Base-by-base conservation (phyloP, 2,329 filamentous ascomycete species). In the Pseudogymnoascus sp. region DNA sequence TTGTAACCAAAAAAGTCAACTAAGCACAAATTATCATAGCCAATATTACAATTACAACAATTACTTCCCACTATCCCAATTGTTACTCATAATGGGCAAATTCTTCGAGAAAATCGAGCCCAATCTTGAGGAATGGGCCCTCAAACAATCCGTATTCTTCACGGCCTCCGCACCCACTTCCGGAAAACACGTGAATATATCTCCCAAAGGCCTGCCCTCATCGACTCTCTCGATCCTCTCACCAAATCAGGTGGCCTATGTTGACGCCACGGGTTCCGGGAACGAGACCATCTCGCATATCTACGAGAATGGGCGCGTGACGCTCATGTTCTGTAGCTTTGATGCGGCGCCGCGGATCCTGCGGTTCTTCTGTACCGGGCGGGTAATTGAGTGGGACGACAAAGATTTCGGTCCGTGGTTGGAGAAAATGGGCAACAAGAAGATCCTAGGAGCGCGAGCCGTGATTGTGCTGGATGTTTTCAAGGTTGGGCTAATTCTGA, bases 271-370 rank as follows among this genome's bases (percentile, higher is more conserved):
- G 1, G 90, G 89, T 31, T 89, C 86, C 33, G 89, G 89, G 23
- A 86, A 81, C 69, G 90, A 93, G 76, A 92, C 89, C 2, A 87
- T 92, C 64, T 80, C 84, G 4, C 89, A 92, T 69, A 74, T 90
- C 10, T 86, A 90, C 71, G 89, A 93, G 70, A 92, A 92, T 69
- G 87, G 86, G 31, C 82, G 90, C 14, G 81, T 89, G 16, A 91
- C 88, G 5, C 75, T 92, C 70, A 86, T 91, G 80, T 91, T 92
- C 75, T 87, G 82, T 72, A 85, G 83, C 21, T 89, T 88, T 66
- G 83, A 81, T 1, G 67, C 76, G 3, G 70, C 76, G 0, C 86
- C 87, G 14, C 78, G 84, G 62, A 89, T 90, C 69, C 71, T 88
- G 72, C 77, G 87, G 4, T 77, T 88, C 59, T 89, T 87, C 71